These are phyloP conservation scores for Elsinoe australis DNA, from an alignment of 2,329 filamentous ascomycete species.

Conservation along the genomic window DNA sequence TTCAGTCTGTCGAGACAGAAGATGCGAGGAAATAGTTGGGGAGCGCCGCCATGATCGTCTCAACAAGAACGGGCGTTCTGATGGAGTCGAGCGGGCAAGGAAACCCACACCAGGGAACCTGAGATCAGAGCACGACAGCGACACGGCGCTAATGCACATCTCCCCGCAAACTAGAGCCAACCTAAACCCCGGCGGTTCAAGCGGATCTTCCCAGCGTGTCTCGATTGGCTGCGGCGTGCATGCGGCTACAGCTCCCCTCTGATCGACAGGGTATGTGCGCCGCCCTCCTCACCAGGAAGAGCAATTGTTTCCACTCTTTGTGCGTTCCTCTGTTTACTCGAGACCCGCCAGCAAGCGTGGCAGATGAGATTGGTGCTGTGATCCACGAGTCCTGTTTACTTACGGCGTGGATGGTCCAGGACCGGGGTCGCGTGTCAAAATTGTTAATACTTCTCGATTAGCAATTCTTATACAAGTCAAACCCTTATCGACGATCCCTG, in stretches of 20 bases:
- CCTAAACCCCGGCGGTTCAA: slow-evolving; percentile 9
- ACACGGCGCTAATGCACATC: slow-evolving; percentile 8
- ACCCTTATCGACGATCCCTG: slow-evolving; percentile 12
- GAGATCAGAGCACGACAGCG: neutral
- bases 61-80: neutral
- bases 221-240: neutral
- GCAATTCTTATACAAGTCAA: too few relatives aligned
- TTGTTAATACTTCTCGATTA: too few relatives aligned
- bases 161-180: slow-evolving; percentile 12
- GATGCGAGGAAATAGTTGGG: slow-evolving; percentile 1
- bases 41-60: neutral
- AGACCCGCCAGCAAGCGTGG: slow-evolving; percentile 5
- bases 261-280: slow-evolving; percentile 10
- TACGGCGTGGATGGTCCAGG: too few relatives aligned
- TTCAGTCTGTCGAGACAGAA: neutral
- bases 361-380: neutral
- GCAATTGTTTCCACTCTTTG: too few relatives aligned
- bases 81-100: neutral
- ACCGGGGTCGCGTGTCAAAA: too few relatives aligned
- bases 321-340: slow-evolving; percentile 3
- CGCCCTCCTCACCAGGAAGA: too few relatives aligned
- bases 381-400: too few relatives aligned
- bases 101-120: neutral
- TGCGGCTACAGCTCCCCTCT: slow-evolving; percentile 3
- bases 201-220: neutral